A percentile compares a stretch with the other conserved stretches of the same genome.
Conservation (phyloP, 495 filamentous ascomycete species). For the Aspergillus saccharolyticus region DNA sequence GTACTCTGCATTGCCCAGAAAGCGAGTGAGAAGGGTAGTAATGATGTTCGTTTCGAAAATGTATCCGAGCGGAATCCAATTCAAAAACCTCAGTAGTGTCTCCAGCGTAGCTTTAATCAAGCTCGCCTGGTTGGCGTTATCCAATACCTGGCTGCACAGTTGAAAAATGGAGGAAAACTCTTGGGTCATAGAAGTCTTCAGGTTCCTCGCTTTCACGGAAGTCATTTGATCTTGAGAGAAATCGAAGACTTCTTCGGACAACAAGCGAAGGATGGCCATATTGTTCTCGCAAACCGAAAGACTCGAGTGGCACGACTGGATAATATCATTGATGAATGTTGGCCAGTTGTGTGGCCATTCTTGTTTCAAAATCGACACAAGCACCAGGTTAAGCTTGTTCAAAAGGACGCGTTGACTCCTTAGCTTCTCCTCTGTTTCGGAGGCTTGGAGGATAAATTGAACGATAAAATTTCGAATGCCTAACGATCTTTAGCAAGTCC, state of each 20-base stretch:
- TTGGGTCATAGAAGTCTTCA: conserved; percentile 96
- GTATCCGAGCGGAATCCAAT: conserved; percentile 97
- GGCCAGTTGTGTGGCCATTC: conserved; percentile 99
- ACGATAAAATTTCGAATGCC: conserved; percentile 99
- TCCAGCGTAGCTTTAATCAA: conserved; percentile 91
- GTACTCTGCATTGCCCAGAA: conserved; percentile 87
- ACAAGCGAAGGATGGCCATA: conserved; percentile 92
- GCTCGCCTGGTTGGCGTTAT: conserved; percentile 78
- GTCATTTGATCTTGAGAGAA: conserved; percentile 99
- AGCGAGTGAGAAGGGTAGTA: conserved; percentile 83
- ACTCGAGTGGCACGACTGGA: conserved; percentile 88
- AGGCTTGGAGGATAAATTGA: conserved; percentile 91
- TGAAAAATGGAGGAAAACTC: conserved; percentile 98
- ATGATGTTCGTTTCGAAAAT: conserved; percentile 98
- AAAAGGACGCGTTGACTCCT: conserved; percentile 76
- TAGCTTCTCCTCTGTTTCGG: conserved; percentile 79
- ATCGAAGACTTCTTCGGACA: conserved; percentile 98
- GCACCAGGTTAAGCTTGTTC: conserved; percentile 96
- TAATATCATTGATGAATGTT: conserved; percentile 99
- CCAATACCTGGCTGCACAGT: conserved; percentile 89
- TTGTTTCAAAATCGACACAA: conserved; percentile 96
- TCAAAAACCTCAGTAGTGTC: conserved; percentile 91
- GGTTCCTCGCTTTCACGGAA: conserved; percentile 85
- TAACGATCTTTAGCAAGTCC: conserved; percentile 30
- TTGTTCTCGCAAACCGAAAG: conserved; percentile 99